Percentiles rank a stretch among this genome's conserved stretches.
Evolutionary conservation across 108 stramenopile species (phyloP).

Genomic region (Cyclostephanos invisitatus): DNA sequence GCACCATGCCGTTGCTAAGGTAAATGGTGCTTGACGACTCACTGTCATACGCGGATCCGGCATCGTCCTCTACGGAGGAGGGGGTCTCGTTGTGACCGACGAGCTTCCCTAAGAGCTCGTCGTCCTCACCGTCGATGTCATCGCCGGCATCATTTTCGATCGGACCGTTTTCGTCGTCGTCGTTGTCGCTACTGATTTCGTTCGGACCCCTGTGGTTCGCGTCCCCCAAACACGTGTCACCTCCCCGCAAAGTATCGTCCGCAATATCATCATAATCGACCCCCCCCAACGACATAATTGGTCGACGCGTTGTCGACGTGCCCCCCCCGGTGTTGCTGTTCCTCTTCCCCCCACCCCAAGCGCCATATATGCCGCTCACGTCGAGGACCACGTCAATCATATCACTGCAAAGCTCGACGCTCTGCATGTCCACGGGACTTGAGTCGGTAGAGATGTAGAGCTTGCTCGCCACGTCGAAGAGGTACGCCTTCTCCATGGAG

Average conservation of each 20-base stretch:
- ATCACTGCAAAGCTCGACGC: conserved; percentile 96
- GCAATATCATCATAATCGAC: conserved; percentile 18
- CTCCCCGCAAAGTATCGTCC: conserved; percentile 13
- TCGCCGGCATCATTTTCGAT: conserved; percentile 38
- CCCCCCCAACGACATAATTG: conserved; percentile 10
- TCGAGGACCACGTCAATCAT: conserved; percentile 99
- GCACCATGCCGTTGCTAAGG: conserved; percentile 95
- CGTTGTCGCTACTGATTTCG: conserved; percentile 15
- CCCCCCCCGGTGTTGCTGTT: conserved; percentile 9
- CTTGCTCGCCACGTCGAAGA: conserved; percentile 97
- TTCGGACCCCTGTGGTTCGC: background rate
- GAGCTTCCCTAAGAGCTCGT: conserved; percentile 73
- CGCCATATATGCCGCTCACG: conserved; percentile 98
- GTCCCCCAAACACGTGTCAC: conserved; percentile 9
- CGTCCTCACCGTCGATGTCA: conserved; percentile 33
- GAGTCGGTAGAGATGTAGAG: conserved; percentile 97
- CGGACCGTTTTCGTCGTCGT: conserved; percentile 42
- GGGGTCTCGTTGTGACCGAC: conserved; percentile 59
- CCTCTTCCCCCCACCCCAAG: conserved; percentile 45
- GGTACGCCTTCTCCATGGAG: conserved; percentile 96
- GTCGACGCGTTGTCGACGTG: conserved; percentile 1
- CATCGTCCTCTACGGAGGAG: conserved; percentile 51
- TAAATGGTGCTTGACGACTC: conserved; percentile 93
- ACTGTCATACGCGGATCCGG: conserved; percentile 90
- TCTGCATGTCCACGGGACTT: conserved; percentile 95